Conservation (phyloP, 129 eudicot species). For the Pulicaria dysenterica region DNA sequence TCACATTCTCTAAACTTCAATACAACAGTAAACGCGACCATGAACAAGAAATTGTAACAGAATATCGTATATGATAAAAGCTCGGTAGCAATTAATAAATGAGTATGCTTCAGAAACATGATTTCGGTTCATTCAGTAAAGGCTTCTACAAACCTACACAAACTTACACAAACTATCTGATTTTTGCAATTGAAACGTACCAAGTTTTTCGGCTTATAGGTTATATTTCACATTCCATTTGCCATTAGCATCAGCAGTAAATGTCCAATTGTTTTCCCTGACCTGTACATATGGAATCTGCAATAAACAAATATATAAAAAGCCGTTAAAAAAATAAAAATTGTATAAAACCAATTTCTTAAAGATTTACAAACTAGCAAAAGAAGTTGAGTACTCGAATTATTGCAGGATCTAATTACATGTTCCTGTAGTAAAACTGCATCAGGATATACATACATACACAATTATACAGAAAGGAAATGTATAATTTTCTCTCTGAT, state of each 20-base stretch:
- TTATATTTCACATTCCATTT: conserved; percentile 92
- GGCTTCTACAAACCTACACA: conserved; percentile 33
- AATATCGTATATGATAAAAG: conserved; percentile 20
- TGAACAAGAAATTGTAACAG: not conserved
- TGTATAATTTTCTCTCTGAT: not conserved
- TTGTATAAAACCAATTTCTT: no score
- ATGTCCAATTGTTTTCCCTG: conserved; percentile 89
- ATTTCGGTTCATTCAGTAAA: conserved; percentile 29
- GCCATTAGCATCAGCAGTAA: conserved; percentile 66
- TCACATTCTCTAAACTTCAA: not conserved
- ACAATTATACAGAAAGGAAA: no score
- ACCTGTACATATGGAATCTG: conserved; percentile 87
- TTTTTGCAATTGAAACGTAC: conserved; percentile 12
- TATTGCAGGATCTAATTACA: not conserved
- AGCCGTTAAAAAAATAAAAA: not conserved
- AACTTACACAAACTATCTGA: conserved; percentile 23
- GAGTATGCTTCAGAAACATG: conserved; percentile 21
- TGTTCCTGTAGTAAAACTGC: not conserved
- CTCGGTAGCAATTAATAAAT: not conserved
- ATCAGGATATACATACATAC: not conserved
- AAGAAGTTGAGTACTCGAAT: not conserved
- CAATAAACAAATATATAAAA: not conserved
- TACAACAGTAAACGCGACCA: not conserved
- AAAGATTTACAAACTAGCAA: conserved; percentile 1
- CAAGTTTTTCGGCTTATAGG: conserved; percentile 42